A percentile compares a stretch with the other conserved stretches of the same genome.
phyloP scores from a whole-genome alignment of 768 basidiomycete genomes.

The Russula virescens region DNA sequence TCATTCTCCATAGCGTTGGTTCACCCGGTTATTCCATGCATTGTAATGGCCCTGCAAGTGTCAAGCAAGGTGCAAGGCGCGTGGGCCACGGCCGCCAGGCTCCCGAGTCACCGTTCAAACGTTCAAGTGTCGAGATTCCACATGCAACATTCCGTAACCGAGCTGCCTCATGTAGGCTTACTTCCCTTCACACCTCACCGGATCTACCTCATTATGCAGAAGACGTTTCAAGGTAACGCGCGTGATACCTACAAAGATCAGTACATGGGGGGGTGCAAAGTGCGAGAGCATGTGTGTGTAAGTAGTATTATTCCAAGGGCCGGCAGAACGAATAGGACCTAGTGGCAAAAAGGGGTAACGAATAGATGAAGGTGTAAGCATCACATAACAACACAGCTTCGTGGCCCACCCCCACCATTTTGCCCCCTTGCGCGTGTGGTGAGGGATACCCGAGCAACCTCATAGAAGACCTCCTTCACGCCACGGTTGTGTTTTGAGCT shows the following conservation, averaged over 20 bases:
- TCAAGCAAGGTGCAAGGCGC: too few relatives aligned
- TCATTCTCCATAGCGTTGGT: too few relatives aligned
- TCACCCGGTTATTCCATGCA: too few relatives aligned
- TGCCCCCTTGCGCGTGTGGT: conserved; percentile 66
- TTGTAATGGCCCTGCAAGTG: too few relatives aligned
- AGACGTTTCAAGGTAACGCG: conserved; percentile 7
- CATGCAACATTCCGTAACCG: not conserved
- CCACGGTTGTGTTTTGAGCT: conserved; percentile 97
- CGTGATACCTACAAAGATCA: conserved; percentile 20
- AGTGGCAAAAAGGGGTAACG: not conserved
- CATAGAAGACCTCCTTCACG: conserved; percentile 88
- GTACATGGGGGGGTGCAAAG: conserved; percentile 9
- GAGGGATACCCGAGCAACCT: conserved; percentile 81
- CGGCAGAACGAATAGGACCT: conserved; percentile 1
- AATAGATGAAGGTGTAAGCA: not conserved
- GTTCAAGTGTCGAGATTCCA: too few relatives aligned
- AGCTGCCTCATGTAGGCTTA: not conserved
- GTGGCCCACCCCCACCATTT: conserved; percentile 30
- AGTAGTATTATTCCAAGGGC: conserved; percentile 13
- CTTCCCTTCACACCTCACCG: not conserved
- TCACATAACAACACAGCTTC: conserved; percentile 59
- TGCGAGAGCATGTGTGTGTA: conserved; percentile 10
- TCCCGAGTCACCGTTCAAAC: not conserved
- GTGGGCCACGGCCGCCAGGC: not conserved
- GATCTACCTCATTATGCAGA: not conserved